Base-by-base conservation (phyloP, 1,284 basidiomycete genomes). In the Naganishia sp. region DNA sequence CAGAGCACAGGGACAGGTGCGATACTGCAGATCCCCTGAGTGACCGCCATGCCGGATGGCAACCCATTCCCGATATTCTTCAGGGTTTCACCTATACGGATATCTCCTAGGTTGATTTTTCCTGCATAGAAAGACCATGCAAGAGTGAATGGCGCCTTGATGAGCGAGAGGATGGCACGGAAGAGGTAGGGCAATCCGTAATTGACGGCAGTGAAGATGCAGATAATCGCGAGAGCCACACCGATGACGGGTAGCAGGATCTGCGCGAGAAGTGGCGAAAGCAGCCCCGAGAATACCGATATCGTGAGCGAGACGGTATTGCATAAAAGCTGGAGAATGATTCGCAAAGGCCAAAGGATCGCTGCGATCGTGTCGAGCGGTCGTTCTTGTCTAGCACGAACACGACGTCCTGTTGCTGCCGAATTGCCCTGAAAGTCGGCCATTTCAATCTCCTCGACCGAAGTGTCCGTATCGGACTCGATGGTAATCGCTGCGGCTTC, bases 401-500 rank as follows among this genome's bases (percentile, higher is more conserved):
- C 21, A 7, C 2, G 5, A 15, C 25, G 48, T 43, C 48, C 13
- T 18, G 39, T 52, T 2, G 48, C 16, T 18, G 23, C 36, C 1
- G 44, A 33, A 11, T 33, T 28, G 25, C n/a, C 48, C 16, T 48
- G 48, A n/a, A 42, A 43, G 25, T 43, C 59, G 25, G 48, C 48
- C 21, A 48, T 39, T 36, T 61, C 59, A 33, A 61, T 61, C 42
- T 61, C 59, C 31, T 61, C 59, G 10, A 61, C n/a, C 6, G 59
- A 61, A 43, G 31, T 21, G 18, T 61, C 59, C n/a, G 59, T 43
- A 23, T 61, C 59, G 2, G 59, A 61, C 11, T 61, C 59, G 33
- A 61, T 50, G 36, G 48, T 61, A 21, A 61, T 61, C 3, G 48
- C 25, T 5, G 59, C 18, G 23, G 45, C 25, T 5, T 50, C 59